Base-by-base conservation (phyloP, 2,329 filamentous ascomycete genomes). In the Microthyrium microscopicum region DNA sequence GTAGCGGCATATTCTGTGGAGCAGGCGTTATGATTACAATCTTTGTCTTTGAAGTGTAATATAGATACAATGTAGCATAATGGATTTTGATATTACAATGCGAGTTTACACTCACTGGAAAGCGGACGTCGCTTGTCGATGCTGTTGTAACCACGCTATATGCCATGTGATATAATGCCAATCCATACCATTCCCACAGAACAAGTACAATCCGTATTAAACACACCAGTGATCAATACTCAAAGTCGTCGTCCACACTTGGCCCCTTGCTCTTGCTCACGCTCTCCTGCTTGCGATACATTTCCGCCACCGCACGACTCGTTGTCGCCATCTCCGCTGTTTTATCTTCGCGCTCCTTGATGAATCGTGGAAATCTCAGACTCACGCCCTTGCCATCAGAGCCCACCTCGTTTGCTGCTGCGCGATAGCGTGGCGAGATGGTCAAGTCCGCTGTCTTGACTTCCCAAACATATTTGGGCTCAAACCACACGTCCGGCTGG, bases 401-500 rank as follows among this genome's bases (percentile, higher is more conserved):
- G 8, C 30, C 36, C 5, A 85, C 74, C 50, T 91, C 82, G 44
- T 77, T 74, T 29, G 71, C 72, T 1, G 81, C 89, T n/a, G 89
- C 89, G 57, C 85, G 83, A 58, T 98, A 98, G 25, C 85, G 66
- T 18, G 89, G 89, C 44, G 78, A 87, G 16, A 98, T 68, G 2
- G 89, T 95, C 46, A 98, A 56, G 61, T 98, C 89, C 1, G 89
- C 89, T 9, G 87, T 92, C 62, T 87, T 92, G 44, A 98, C 85
- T 57, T 98, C 89, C 89, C 89, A 98, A 2, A 98, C 89, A 46
- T 78, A 77, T 26, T 75, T 73, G 11, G 89, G 82, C 63, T 98
- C 89, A 52, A 98, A 89, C 89, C 89, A 98, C 24, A 98, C 84
- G 53, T 98, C 89, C 2, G 89, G 89, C 53, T 98, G 89, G 52